phyloP scores from a whole-genome alignment of 352 stramenopile genomes.

The Pythium diclinum region DNA sequence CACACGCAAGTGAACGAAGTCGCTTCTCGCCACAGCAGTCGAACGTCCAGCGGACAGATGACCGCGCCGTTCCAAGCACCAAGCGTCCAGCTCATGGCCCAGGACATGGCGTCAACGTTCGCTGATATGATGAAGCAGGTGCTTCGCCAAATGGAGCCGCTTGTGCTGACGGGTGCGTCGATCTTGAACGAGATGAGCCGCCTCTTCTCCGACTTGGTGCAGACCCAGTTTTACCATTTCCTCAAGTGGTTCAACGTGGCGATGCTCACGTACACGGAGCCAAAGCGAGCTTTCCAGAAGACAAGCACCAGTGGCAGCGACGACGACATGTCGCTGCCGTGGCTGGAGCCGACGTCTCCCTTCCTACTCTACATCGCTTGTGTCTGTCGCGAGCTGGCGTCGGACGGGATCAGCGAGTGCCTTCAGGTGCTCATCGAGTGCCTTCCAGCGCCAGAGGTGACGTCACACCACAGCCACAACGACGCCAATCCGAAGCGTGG shows the following conservation, averaged over 20 bases:
- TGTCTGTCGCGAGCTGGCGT: slow-evolving; percentile 60
- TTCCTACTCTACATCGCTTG: slow-evolving; percentile 75
- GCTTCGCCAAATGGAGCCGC: slow-evolving; percentile 71
- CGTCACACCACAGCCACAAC: neutral
- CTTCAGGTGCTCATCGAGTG: slow-evolving; percentile 70
- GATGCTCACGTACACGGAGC: slow-evolving; percentile 65
- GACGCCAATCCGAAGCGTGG: slow-evolving; percentile 17
- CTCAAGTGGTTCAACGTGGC: slow-evolving; percentile 77
- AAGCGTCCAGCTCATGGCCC: slow-evolving; percentile 54
- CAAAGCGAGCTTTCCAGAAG: slow-evolving; percentile 53
- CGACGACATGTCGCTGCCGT: slow-evolving; percentile 43
- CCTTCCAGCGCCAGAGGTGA: slow-evolving; percentile 32
- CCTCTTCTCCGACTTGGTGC: slow-evolving; percentile 75
- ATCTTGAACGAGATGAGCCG: slow-evolving; percentile 71
- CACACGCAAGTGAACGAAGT: slow-evolving; percentile 43
- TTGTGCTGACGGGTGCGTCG: slow-evolving; percentile 61
- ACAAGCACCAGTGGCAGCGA: slow-evolving; percentile 1
- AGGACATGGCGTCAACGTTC: slow-evolving; percentile 52
- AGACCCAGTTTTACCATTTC: slow-evolving; percentile 78
- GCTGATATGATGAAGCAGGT: slow-evolving; percentile 78
- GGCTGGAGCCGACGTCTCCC: slow-evolving; percentile 53
- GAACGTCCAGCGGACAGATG: slow-evolving; percentile 22
- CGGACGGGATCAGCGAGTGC: slow-evolving; percentile 66
- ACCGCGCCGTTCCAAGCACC: slow-evolving; percentile 21
- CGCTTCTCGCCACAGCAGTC: slow-evolving; percentile 30